Evolutionary conservation across 441 rosid genomes (phyloP), one percentile per base, ranked within the genome.

Genomic region (Corymbia calophylla): DNA sequence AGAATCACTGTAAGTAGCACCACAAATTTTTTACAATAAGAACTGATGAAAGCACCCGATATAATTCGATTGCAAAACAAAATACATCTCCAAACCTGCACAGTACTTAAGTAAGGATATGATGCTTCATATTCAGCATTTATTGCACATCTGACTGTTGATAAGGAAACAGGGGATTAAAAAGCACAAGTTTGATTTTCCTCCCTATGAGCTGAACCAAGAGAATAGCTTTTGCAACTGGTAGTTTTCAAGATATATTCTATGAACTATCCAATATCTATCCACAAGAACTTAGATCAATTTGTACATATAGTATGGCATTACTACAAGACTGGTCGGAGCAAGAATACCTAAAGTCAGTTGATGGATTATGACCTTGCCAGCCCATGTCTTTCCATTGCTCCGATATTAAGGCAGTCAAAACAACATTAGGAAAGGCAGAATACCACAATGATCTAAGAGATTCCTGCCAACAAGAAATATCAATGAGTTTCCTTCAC

Each of bases 381-480:
- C 99, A 98, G 81, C 99, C 99, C 99, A 98, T 98, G 29, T 97
- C 98, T 94, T 98, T 98, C 99, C 99, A 98, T 87, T 97, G 99
- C 92, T 96, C 99, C 35, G 99, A 95, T 88, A 97, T 94, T 92
- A 98, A 88, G 90, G 97, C 96, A 60, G 89, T 92, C 87, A 97
- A 92, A 88, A 86, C 85, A 90, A 95, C 92, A 91, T 94, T 92
- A 2, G 99, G 99, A 92, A 93, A 98, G 85, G 99, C 95, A 19
- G 90, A 89, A 89, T 90, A 86, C 99, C 99, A 98, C 94, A 98
- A 93, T 87, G 95, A 92, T 93, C 88, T 94, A 35, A 98, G 98
- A 88, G 99, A 95, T 93, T 95, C 96, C 99, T 98, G 93, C 58
- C 89, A 92, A 87, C 7, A 77, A 84, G 82, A 93, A 86, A 77